Evolutionary conservation across 805 yeast species (phyloP).

Genomic region (Metschnikowia proteae): DNA sequence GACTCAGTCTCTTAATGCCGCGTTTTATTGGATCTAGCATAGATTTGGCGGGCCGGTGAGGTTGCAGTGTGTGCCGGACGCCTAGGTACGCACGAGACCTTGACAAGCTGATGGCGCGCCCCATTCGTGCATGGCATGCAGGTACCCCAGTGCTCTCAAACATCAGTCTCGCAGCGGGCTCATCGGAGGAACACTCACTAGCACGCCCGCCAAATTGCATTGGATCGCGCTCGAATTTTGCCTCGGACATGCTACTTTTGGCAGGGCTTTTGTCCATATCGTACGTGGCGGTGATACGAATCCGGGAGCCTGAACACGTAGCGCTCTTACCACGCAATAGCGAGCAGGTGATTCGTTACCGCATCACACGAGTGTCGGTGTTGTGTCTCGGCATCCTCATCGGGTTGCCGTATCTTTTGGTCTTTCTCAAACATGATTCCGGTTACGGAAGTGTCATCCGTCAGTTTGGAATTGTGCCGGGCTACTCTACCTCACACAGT

Average conservation of each 20-base stretch:
- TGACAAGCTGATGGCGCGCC: background rate
- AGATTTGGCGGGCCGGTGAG: background rate
- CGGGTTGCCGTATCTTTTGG: conserved; percentile 25
- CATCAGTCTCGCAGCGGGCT: background rate
- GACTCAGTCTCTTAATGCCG: conserved; percentile 20
- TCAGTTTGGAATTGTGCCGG: conserved; percentile 36
- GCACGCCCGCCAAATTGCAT: too few species aligned
- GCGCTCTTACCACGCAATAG: conserved; percentile 37
- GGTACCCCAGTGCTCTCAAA: background rate
- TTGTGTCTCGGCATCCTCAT: conserved; percentile 29
- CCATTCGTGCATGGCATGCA: background rate
- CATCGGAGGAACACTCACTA: background rate
- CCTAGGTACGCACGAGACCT: background rate
- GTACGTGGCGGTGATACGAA: conserved; percentile 45
- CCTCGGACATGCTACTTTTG: conserved; percentile 7
- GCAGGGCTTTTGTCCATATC: conserved; percentile 37
- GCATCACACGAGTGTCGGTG: conserved; percentile 36
- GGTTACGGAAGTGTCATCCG: conserved; percentile 9
- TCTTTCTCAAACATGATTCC: conserved; percentile 9
- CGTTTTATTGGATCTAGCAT: conserved; percentile 15
- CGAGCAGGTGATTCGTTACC: conserved; percentile 36
- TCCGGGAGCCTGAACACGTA: conserved; percentile 22
- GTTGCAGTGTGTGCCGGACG: background rate
- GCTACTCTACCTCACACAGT: conserved; percentile 18
- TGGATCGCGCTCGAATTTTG: too few species aligned